Conservation (phyloP, 2,329 filamentous ascomycete species). For the Paramyrothecium roridum region DNA sequence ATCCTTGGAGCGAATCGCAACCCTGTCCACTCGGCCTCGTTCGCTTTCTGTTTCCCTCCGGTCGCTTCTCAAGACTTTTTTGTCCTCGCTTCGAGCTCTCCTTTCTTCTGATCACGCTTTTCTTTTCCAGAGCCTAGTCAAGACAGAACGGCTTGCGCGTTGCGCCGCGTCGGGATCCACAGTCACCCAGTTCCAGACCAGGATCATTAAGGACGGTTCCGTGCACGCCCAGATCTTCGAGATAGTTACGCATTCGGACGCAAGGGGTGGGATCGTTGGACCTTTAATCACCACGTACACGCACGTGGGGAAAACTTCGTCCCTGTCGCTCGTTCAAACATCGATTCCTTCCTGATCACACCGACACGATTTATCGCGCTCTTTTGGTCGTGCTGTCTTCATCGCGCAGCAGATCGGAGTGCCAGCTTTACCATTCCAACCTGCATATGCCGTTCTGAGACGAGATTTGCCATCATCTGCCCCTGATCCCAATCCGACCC, state of each 20-base stretch:
- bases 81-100: too few species aligned
- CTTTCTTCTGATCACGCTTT: too few species aligned
- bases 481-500: conserved; percentile 17
- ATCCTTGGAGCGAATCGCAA: neutral
- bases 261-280: neutral
- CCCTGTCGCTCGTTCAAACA: conserved; percentile 10
- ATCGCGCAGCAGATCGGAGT: too few species aligned
- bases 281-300: neutral
- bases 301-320: conserved; percentile 4
- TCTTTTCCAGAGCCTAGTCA: too few species aligned
- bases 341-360: neutral
- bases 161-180: neutral
- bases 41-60: neutral
- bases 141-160: too few species aligned
- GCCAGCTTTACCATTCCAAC: neutral
- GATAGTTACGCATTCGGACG: neutral
- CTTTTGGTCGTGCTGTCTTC: neutral
- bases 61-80: neutral
- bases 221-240: neutral
- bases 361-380: neutral
- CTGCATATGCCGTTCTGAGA: neutral
- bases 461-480: neutral
- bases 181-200: neutral
- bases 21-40: neutral
- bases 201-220: neutral